phyloP scores from a whole-genome alignment of 2,329 filamentous ascomycete genomes.

The Colletotrichum simmondsii region DNA sequence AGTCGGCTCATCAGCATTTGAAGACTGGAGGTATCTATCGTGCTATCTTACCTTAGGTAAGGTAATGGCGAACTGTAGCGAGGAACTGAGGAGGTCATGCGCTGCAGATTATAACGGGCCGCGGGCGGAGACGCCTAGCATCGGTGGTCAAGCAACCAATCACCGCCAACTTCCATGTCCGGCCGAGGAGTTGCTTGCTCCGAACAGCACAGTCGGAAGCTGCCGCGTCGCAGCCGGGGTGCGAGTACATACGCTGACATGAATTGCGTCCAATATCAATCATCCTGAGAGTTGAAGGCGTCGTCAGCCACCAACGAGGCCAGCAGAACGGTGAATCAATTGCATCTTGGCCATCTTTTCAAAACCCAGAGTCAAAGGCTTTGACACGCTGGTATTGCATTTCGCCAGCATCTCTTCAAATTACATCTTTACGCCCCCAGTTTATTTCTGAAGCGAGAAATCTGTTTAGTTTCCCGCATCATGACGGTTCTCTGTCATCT shows the following conservation, averaged over 20 bases:
- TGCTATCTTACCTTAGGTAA: background rate
- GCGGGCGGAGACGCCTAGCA: background rate
- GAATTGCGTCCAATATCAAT: background rate
- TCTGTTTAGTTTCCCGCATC: background rate
- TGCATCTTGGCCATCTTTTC: background rate
- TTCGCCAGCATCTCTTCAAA: background rate
- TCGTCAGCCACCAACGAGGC: constrained; percentile 4
- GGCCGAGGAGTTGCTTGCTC: constrained; percentile 27
- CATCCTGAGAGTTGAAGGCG: constrained; percentile 28
- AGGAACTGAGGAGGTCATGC: background rate
- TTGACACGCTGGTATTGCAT: background rate
- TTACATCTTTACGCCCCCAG: background rate
- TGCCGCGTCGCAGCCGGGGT: background rate
- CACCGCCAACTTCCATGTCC: background rate
- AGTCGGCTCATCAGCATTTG: background rate
- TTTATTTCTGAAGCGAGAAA: background rate
- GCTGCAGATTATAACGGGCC: background rate
- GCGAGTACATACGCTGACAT: background rate
- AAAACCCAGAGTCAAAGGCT: background rate
- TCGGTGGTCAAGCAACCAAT: constrained; percentile 8
- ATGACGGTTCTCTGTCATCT: constrained; percentile 32
- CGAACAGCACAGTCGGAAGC: background rate
- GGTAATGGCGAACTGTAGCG: background rate
- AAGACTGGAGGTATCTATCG: background rate
- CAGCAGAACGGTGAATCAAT: background rate